Evolutionary conservation across 495 filamentous ascomycete species (phyloP).

Genomic region (Daldinia loculata): DNA sequence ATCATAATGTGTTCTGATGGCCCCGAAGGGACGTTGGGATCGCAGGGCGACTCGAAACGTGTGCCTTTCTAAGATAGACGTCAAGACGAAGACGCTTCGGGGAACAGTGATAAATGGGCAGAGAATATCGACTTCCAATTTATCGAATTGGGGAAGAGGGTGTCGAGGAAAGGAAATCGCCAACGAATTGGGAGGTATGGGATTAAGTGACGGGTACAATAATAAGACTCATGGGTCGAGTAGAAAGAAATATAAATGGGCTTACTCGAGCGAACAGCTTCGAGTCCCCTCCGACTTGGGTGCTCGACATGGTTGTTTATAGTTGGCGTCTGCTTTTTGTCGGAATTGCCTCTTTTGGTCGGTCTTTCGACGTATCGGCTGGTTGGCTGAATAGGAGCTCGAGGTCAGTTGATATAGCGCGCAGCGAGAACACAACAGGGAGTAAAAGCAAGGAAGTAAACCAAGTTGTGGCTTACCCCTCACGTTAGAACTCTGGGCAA

Average conservation of each 20-base stretch:
- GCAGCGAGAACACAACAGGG: slow-evolving; percentile 31
- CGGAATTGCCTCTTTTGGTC: slow-evolving; percentile 39
- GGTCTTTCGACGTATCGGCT: slow-evolving; percentile 29
- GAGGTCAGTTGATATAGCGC: slow-evolving; percentile 28
- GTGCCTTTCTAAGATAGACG: slow-evolving; percentile 16
- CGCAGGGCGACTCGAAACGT: slow-evolving; percentile 22
- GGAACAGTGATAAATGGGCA: neutral
- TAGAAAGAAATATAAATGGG: slow-evolving; percentile 46
- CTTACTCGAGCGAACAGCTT: slow-evolving; percentile 99
- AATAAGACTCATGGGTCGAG: slow-evolving; percentile 11
- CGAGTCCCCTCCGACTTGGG: slow-evolving; percentile 86
- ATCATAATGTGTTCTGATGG: slow-evolving; percentile 41
- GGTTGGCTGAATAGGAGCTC: slow-evolving; percentile 34
- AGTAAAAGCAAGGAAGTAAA: slow-evolving; percentile 28
- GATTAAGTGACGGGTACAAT: slow-evolving; percentile 4
- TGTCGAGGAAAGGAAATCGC: neutral
- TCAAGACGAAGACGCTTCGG: slow-evolving; percentile 20
- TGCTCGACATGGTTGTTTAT: slow-evolving; percentile 69
- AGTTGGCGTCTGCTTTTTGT: slow-evolving; percentile 18
- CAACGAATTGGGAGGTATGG: neutral
- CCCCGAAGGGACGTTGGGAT: slow-evolving; percentile 24
- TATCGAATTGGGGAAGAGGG: slow-evolving; percentile 16
- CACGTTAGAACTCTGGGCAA: slow-evolving; percentile 6
- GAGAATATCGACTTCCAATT: slow-evolving; percentile 4
- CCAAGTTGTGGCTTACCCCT: slow-evolving; percentile 37